Evolutionary conservation across 2,329 filamentous ascomycete genomes (phyloP).

Genomic region (Penicillium italicum): DNA sequence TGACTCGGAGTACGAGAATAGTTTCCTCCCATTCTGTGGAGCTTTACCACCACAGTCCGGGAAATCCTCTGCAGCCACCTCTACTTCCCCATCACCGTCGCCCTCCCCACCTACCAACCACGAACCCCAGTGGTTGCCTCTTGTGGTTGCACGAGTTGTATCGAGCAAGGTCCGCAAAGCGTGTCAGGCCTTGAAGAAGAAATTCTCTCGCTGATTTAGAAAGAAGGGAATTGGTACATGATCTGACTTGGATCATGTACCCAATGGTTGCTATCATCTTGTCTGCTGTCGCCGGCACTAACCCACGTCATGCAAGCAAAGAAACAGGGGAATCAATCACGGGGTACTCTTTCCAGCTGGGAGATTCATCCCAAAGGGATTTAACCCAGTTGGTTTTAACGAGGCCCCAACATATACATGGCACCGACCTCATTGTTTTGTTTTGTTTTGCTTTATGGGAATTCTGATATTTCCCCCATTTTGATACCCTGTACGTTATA

Average conservation of each 20-base stretch:
- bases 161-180: background rate
- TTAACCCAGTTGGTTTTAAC: conserved; percentile 2
- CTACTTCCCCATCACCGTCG: background rate
- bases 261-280: background rate
- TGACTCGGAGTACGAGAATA: background rate
- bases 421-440: too few species aligned
- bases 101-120: background rate
- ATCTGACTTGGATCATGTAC: background rate
- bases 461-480: too few species aligned
- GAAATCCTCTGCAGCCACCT: background rate
- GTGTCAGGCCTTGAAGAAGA: background rate
- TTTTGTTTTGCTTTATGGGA: background rate
- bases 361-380: conserved; percentile 1
- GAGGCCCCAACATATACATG: background rate
- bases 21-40: background rate
- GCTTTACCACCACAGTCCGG: background rate
- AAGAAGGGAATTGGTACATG: background rate
- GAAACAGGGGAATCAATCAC: background rate
- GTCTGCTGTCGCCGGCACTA: background rate
- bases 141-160: background rate
- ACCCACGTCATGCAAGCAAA: background rate
- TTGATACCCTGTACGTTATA: background rate
- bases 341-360: conserved; percentile 2
- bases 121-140: background rate
- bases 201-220: background rate